Evolutionary conservation across 352 stramenopile genomes (phyloP).

Genomic region (Phytophthora cryptogea): DNA sequence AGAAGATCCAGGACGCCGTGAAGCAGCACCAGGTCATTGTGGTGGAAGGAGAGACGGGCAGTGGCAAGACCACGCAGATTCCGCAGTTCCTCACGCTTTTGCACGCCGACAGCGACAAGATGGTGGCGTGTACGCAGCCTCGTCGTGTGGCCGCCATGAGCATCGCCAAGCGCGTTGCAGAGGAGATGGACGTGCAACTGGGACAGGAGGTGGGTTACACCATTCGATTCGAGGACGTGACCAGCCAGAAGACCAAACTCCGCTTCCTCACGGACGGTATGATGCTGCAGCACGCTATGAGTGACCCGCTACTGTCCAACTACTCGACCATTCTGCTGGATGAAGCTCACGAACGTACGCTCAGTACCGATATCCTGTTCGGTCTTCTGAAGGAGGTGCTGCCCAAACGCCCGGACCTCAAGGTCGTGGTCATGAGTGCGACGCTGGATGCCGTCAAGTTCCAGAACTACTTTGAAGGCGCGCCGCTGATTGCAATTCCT

Average conservation of each 20-base stretch:
- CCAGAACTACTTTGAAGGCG: conserved; percentile 94
- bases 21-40: conserved; percentile 96
- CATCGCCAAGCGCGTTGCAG: conserved; percentile 97
- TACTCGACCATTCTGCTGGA: conserved; percentile 98
- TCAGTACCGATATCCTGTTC: conserved; percentile 98
- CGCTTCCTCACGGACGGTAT: conserved; percentile 92
- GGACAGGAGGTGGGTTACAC: conserved; percentile 99
- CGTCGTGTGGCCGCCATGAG: conserved; percentile 97
- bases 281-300: conserved; percentile 97
- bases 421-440: conserved; percentile 99
- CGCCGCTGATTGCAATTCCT: conserved; percentile 94
- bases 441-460: conserved; percentile 98
- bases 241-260: conserved; percentile 78
- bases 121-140: conserved; percentile 97
- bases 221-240: conserved; percentile 99
- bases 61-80: conserved; percentile 97
- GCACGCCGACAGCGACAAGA: conserved; percentile 75
- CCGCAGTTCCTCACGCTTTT: conserved; percentile 93
- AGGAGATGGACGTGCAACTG: conserved; percentile 98
- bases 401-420: conserved; percentile 93
- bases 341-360: conserved; percentile 97
- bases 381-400: conserved; percentile 98
- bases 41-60: conserved; percentile 98
- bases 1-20: conserved; percentile 96
- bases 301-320: conserved; percentile 93